These are phyloP conservation scores for Austropuccinia psidii DNA, from an alignment of 1,284 basidiomycete species.

Conservation along the genomic window DNA sequence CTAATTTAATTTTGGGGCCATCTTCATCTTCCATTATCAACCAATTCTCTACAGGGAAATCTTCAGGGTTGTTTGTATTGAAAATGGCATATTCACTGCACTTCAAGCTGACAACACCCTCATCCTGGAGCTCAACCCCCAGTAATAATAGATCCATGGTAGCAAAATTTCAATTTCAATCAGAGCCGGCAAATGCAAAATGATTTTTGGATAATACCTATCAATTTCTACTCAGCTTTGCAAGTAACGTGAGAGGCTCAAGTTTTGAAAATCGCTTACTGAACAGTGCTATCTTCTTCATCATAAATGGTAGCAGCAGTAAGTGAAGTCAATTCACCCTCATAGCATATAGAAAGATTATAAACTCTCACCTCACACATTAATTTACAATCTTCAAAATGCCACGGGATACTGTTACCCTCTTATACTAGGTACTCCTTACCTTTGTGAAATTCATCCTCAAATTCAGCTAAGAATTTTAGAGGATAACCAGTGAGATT, in stretches of 20 bases:
- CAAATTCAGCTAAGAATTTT: conserved; percentile 53
- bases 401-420: conserved; percentile 79
- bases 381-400: conserved; percentile 93
- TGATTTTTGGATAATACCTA: conserved; percentile 36
- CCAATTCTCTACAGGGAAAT: not conserved
- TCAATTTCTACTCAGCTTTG: not conserved
- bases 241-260: not conserved
- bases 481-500: conserved; percentile 83
- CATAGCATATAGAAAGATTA: conserved; percentile 77
- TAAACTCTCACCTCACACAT: conserved; percentile 72
- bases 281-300: conserved; percentile 21
- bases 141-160: conserved; percentile 87
- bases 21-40: not conserved
- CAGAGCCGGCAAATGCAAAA: conserved; percentile 23
- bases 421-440: conserved; percentile 53
- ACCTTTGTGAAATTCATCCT: conserved; percentile 51
- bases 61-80: not conserved
- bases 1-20: not conserved
- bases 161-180: conserved; percentile 86
- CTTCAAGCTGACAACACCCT: conserved; percentile 59
- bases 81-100: not conserved
- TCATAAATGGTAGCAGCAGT: conserved; percentile 55
- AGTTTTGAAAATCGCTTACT: not conserved
- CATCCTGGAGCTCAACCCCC: conserved; percentile 82
- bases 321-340: conserved; percentile 88